Evolutionary conservation across 2,329 filamentous ascomycete genomes (phyloP), one percentile per base, ranked within the genome.

Genomic region (Colletotrichum orbiculare): DNA sequence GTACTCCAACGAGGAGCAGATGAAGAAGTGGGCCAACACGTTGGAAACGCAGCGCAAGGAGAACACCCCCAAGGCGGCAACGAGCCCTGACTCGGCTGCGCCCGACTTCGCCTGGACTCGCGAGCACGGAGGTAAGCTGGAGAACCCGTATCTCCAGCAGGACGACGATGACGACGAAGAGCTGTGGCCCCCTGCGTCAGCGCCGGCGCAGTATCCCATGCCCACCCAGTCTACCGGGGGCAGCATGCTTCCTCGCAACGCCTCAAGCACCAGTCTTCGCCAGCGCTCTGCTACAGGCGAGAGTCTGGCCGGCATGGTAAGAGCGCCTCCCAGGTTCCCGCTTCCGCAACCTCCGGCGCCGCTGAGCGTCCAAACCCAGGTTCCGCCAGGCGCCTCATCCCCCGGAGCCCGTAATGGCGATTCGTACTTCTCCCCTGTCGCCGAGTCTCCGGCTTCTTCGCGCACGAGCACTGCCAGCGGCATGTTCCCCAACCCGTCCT

Each of bases 391-490:
- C 49, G 78, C 82, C 54, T 77, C 78, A 56, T 92, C 91, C 12
- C 91, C 92, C 1, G 81, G 83, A 34, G 82, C 87, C 17, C 84
- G 87, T 55, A 83, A 81, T 41, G 87, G 83, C n/a, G 93, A 94
- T 64, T 97, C 94, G 4, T 98, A 97, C 78, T 99, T 99, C 77
- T 98, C 95, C 0, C 96, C 96, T 0, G 86, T 90, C 2, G 86
- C 85, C 39, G 94, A 97, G 59, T 93, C 92, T 0, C 92, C 92
- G 9, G 88, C 89, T 47, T 93, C 91, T 12, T 90, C 90, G 33
- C 86, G 92, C 54, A 90, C 91, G 8, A 94, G 91, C 75, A 88
- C 88, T 1, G 85, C 92, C 6, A 93, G 92, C 45, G 88, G 89
- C 49, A 89, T 94, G 74, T 96, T 94, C 72, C 74, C 77, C 1